These are phyloP conservation scores for Coniella vitis DNA, from an alignment of 2,329 filamentous ascomycete species.

Conservation along the genomic window DNA sequence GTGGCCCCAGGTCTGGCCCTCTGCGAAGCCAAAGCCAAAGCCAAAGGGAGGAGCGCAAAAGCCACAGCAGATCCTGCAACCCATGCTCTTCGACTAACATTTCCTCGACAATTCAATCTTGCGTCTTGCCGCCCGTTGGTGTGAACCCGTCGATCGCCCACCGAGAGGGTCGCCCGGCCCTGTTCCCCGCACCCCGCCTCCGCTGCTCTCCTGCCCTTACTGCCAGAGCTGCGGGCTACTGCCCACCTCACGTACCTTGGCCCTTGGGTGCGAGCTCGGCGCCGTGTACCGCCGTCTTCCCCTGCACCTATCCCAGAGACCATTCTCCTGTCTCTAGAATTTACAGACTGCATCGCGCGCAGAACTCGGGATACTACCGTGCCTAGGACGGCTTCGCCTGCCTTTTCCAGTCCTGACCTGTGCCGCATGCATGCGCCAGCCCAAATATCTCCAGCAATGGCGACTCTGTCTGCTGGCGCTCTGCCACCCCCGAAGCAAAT, in stretches of 20 bases:
- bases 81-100: not conserved
- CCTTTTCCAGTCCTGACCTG: not conserved
- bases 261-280: not conserved
- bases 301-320: not conserved
- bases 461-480: slow-evolving; percentile 36
- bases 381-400: not conserved
- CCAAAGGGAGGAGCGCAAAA: too few species aligned
- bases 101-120: not conserved
- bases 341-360: not conserved
- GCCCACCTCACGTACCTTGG: too few species aligned
- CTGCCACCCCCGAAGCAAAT: slow-evolving; percentile 52
- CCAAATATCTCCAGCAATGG: slow-evolving; percentile 31
- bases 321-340: not conserved
- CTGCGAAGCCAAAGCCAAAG: too few species aligned
- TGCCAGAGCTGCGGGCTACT: not conserved
- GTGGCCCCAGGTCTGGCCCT: too few species aligned
- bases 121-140: too few species aligned
- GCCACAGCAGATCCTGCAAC: too few species aligned
- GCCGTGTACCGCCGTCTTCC: not conserved
- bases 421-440: too few species aligned
- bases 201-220: not conserved
- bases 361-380: too few species aligned
- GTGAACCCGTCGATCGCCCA: slow-evolving; percentile 2
- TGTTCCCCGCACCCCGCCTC: not conserved
- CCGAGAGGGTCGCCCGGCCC: too few species aligned